Conservation (phyloP, 2,329 filamentous ascomycete genomes). For the Aspergillus sclerotialis region DNA sequence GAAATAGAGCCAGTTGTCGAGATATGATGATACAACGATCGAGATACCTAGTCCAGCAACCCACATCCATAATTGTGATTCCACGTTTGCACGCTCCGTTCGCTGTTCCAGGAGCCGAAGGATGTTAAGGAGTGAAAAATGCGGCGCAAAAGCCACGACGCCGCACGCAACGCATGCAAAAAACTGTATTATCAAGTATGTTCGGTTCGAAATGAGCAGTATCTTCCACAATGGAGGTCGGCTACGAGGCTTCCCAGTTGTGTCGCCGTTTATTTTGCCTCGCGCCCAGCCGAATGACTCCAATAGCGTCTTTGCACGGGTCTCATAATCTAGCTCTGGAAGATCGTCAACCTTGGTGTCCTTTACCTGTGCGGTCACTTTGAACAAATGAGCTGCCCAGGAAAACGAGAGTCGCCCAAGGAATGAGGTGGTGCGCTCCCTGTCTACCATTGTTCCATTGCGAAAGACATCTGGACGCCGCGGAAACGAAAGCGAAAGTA, state of each 20-base stretch:
- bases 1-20: constrained; percentile 8
- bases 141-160: not conserved
- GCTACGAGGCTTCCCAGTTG: not conserved
- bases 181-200: not conserved
- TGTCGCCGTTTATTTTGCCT: not conserved
- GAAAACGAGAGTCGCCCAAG: constrained; percentile 54
- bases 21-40: not conserved
- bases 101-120: not conserved
- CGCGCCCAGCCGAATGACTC: not conserved
- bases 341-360: constrained; percentile 55
- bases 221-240: not conserved
- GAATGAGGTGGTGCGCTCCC: constrained; percentile 51
- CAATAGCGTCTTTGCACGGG: constrained; percentile 41
- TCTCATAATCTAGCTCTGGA: constrained; percentile 49
- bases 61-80: not conserved
- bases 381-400: constrained; percentile 52
- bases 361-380: constrained; percentile 51
- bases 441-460: constrained; percentile 51
- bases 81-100: not conserved
- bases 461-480: constrained; percentile 59
- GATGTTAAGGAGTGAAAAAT: not conserved
- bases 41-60: not conserved
- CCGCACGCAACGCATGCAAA: not conserved
- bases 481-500: no score
- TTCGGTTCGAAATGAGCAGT: not conserved